Base-by-base conservation (phyloP, 768 basidiomycete species). In the Guyanaporus albipodus region DNA sequence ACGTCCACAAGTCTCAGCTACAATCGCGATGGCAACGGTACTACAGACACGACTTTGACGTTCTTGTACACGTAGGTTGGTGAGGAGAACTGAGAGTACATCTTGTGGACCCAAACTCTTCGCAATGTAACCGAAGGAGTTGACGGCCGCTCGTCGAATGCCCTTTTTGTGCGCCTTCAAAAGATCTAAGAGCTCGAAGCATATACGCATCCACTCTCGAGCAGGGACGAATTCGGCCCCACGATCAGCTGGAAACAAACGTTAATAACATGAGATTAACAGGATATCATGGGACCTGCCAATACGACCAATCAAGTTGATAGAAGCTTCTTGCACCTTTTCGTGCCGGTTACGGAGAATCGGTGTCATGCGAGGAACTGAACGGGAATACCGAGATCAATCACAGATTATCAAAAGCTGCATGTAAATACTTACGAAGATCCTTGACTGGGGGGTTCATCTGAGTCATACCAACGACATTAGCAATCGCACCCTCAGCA, bases 361-460 rank as follows among this genome's bases (percentile, higher is more conserved):
- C n/a, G 96, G 96, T 1, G 96, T 99, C 95, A 99, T 98, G 48
- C 96, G 91, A 19, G 96, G 96, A 31, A 99, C 92, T 97, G 63
- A 1, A 42, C 31, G 46, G n/a, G 10, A 47, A n/a, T n/a, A n/a
- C n/a, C 24, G 38, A 12, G 48, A 38, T 52, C 37, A 45, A 40
- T 54, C 21, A 14, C 4, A 0, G 7, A 23, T 29, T 8, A 23
- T 12, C 23, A 33, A 37, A 19, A 17, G 27, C 33, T 21, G 32
- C 18, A 48, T 19, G 0, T 8, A 33, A 49, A 42, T 10, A 85
- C 94, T 80, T 68, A 96, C 94, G 66, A 48, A 99, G 83, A 78
- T 99, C 96, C 68, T 99, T 99, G 22, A 99, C 94, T 0, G 96
- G 96, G 12, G 96, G 96, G 66, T 96, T 97, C 96, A 99, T 99